phyloP scores from a whole-genome alignment of 2,329 filamentous ascomycete genomes.

The Diaporthe caulivora region DNA sequence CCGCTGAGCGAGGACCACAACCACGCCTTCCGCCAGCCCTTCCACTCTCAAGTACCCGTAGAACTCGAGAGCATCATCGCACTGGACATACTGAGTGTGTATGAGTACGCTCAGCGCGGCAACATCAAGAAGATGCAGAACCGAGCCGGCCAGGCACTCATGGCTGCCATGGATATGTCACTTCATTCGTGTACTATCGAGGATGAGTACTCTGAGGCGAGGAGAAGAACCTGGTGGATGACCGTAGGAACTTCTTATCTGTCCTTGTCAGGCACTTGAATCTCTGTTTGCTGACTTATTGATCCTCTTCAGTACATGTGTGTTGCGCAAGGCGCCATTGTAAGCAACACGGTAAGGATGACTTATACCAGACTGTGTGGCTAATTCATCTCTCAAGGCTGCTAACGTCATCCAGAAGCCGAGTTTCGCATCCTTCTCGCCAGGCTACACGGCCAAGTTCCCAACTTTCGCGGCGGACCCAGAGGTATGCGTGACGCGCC shows the following conservation, averaged over 20 bases:
- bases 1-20: conserved; percentile 55
- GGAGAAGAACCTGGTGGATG: conserved; percentile 66
- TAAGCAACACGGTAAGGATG: conserved; percentile 59
- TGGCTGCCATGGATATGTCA: conserved; percentile 58
- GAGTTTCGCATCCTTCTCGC: conserved; percentile 56
- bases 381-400: not conserved
- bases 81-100: conserved; percentile 61
- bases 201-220: conserved; percentile 58
- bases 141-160: conserved; percentile 60
- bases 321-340: conserved; percentile 63
- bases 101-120: conserved; percentile 66
- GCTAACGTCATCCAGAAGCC: conserved; percentile 50
- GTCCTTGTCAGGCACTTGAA: not conserved
- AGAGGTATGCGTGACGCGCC: conserved; percentile 48
- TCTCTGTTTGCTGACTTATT: not conserved
- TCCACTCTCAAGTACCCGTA: conserved; percentile 58
- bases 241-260: conserved; percentile 50
- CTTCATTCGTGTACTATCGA: conserved; percentile 56
- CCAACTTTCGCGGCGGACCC: conserved; percentile 56
- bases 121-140: conserved; percentile 65
- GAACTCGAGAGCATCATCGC: conserved; percentile 63
- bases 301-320: conserved; percentile 55
- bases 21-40: conserved; percentile 51
- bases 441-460: conserved; percentile 58
- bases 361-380: not conserved